Percentiles rank a stretch among this genome's conserved stretches.
phyloP scores from a whole-genome alignment of 257 asterid species.

The Forsythia suspensa region DNA sequence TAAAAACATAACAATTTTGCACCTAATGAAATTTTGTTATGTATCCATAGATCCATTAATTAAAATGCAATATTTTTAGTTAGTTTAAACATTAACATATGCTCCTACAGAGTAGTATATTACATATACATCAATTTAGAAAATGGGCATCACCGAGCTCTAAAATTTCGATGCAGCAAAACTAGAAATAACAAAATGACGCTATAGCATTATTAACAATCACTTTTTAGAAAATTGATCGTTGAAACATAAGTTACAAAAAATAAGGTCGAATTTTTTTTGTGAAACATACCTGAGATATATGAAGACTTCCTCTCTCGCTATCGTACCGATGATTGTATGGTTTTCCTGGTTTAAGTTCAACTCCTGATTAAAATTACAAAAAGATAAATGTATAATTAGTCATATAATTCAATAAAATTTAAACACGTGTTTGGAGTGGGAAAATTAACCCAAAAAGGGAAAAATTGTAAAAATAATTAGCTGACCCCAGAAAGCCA shows the following conservation, averaged over 20 bases:
- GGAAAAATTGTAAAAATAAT: background rate
- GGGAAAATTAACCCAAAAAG: background rate
- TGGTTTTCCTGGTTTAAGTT: constrained; percentile 71
- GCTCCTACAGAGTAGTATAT: background rate
- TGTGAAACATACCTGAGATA: constrained; percentile 68
- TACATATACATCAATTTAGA: background rate
- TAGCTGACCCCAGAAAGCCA: constrained; percentile 52
- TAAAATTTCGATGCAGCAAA: background rate
- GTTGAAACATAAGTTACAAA: background rate
- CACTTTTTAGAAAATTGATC: background rate
- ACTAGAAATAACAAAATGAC: background rate
- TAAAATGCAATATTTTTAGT: no score
- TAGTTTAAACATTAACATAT: no score
- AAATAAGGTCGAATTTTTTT: background rate
- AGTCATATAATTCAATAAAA: background rate
- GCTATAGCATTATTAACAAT: background rate
- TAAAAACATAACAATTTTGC: background rate
- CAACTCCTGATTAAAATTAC: constrained; percentile 44
- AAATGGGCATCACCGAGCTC: background rate
- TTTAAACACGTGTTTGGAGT: no score
- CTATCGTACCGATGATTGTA: constrained; percentile 39
- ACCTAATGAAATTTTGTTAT: background rate
- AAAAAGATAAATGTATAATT: background rate
- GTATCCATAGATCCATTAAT: no score
- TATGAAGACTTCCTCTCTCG: constrained; percentile 67